These are phyloP conservation scores for Papilionanthe hybrid DNA, from an alignment of 116 monocot species.

Conservation along the genomic window DNA sequence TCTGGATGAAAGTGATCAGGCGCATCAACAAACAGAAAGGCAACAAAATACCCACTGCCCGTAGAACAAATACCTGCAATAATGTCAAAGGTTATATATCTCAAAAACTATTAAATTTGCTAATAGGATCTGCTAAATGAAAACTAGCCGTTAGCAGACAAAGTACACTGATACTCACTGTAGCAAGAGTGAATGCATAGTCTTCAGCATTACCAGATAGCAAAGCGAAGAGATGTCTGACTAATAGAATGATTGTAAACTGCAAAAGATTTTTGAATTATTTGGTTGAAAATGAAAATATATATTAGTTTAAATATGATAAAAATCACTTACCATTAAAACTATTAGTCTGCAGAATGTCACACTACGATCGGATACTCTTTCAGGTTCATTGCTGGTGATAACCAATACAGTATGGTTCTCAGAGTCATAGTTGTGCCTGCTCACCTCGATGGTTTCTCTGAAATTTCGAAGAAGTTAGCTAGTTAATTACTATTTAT, in stretches of 20 bases:
- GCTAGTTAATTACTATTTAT: too few species aligned
- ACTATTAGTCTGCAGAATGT: slow-evolving; percentile 29
- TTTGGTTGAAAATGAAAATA: background rate
- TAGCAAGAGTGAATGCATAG: slow-evolving; percentile 35
- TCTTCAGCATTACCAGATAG: slow-evolving; percentile 30
- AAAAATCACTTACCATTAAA: slow-evolving; percentile 23
- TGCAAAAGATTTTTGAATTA: slow-evolving; percentile 11
- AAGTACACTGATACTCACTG: slow-evolving; percentile 30
- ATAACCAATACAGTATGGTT: background rate
- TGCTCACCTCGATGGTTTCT: background rate
- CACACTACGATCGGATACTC: slow-evolving; percentile 17
- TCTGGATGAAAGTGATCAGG: slow-evolving; percentile 32
- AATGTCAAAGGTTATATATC: background rate
- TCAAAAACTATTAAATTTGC: background rate
- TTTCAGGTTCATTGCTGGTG: slow-evolving; percentile 3
- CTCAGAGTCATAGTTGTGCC: slow-evolving; percentile 34
- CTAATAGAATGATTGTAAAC: slow-evolving; percentile 37
- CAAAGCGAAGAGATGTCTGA: slow-evolving; percentile 36
- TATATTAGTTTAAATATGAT: background rate
- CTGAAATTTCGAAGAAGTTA: slow-evolving; percentile 48
- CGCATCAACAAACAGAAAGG: slow-evolving; percentile 47
- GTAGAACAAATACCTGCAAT: slow-evolving; percentile 44
- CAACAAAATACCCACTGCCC: slow-evolving; percentile 60
- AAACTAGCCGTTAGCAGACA: background rate
- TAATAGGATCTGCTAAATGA: too few species aligned